Evolutionary conservation across 129 eudicot species (phyloP), one percentile per base, ranked within the genome.

Genomic region (Escallonia rubra): DNA sequence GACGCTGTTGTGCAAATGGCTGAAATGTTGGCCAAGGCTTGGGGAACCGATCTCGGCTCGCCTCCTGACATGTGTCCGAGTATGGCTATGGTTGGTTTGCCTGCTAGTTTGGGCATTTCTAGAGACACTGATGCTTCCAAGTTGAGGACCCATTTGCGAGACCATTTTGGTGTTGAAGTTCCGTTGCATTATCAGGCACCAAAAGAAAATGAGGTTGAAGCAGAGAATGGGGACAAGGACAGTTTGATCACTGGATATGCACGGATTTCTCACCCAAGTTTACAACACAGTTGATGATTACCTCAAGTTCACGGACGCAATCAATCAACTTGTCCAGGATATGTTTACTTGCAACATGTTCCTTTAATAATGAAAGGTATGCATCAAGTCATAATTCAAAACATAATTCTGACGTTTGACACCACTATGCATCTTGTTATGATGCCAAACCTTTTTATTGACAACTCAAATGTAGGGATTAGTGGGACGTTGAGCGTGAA

Each of bases 211-310:
- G 88, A 83, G 69, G 80, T 63, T 56, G 79, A 77, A 65, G 71
- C 68, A 43, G 65, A 69, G n/a, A n/a, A n/a, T n/a, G n/a, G n/a
- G n/a, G n/a, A n/a, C n/a, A n/a, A n/a, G n/a, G n/a, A n/a, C n/a
- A n/a, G n/a, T 65, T 55, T 67, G n/a, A 60, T 87, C 13, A 88
- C 98, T 0, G 94, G 84, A 4, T 92, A 86, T 81, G 95, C 89
- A 8, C 78, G 98, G 72, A 92, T 92, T 67, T 92, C 98, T 62
- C 89, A 88, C 77, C 89, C 98, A 92, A 75, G 98, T 92, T 56
- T 92, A 92, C 67, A 92, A 92, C 58, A 85, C 82, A 0, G 70
- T 78, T 74, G 89, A 81, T 71, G 98, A 92, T 65, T 92, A 92
- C 74, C 14, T 77, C 50, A 83, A 80, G 64, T 80, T 91, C 23